Percentiles rank a stretch among this genome's conserved stretches.
These are phyloP conservation scores for Podospora bellae-mahoneyi DNA, from an alignment of 495 filamentous ascomycete genomes.

Conservation along the genomic window DNA sequence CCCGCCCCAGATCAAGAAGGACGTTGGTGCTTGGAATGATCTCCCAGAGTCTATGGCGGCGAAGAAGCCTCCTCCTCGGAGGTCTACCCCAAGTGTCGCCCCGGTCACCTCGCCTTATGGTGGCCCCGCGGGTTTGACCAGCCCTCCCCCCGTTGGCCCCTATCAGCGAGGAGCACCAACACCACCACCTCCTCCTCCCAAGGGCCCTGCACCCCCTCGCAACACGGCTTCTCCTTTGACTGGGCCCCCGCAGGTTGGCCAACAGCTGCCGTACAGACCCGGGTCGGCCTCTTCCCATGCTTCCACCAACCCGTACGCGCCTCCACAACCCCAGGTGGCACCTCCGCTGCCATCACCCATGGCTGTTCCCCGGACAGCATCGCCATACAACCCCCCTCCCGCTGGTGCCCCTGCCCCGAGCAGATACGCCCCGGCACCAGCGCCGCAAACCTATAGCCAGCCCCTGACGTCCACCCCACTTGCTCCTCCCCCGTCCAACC, in stretches of 20 bases:
- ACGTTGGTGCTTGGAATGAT: slow-evolving; percentile 88
- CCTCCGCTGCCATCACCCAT: slow-evolving; percentile 38
- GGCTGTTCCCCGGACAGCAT: slow-evolving; percentile 68
- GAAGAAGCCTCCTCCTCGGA: slow-evolving; percentile 65
- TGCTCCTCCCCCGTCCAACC: slow-evolving; percentile 49
- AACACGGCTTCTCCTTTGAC: slow-evolving; percentile 51
- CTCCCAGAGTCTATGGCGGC: slow-evolving; percentile 65
- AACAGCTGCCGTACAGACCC: slow-evolving; percentile 51
- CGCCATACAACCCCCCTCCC: slow-evolving; percentile 85
- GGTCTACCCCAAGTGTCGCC: slow-evolving; percentile 63
- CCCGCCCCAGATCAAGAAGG: slow-evolving; percentile 65
- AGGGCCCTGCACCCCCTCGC: slow-evolving; percentile 50
- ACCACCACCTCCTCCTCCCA: slow-evolving; percentile 57
- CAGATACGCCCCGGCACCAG: slow-evolving; percentile 81
- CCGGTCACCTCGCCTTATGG: slow-evolving; percentile 67
- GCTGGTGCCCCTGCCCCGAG: slow-evolving; percentile 68
- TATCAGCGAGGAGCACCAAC: slow-evolving; percentile 33
- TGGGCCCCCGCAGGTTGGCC: slow-evolving; percentile 47
- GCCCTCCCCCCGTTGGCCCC: slow-evolving; percentile 46
- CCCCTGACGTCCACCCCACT: slow-evolving; percentile 29
- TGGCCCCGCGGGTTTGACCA: slow-evolving; percentile 43
- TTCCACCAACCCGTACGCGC: slow-evolving; percentile 70
- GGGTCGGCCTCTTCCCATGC: slow-evolving; percentile 64
- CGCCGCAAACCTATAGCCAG: slow-evolving; percentile 49
- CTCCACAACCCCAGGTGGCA: slow-evolving; percentile 47